These are phyloP conservation scores for Leccinum cinnamomeum DNA, from an alignment of 1,284 basidiomycete species.

Conservation along the genomic window DNA sequence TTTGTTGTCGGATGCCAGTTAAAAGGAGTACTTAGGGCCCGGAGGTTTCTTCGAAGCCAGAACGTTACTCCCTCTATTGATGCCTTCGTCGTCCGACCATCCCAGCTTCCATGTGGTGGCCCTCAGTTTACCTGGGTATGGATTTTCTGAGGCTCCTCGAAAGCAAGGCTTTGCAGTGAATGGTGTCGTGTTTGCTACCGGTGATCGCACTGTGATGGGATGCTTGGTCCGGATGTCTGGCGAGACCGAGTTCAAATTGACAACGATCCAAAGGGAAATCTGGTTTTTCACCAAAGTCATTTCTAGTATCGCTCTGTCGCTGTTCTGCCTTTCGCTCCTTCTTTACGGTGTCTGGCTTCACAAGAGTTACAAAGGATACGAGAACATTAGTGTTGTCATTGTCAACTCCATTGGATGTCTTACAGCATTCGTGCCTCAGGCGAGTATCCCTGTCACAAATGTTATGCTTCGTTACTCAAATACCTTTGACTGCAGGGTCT, in stretches of 20 bases:
- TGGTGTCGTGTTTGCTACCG: conserved; percentile 60
- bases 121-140: conserved; percentile 53
- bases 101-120: conserved; percentile 62
- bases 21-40: conserved; percentile 45
- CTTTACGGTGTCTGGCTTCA: conserved; percentile 48
- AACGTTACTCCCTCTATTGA: conserved; percentile 54
- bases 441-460: conserved; percentile 6
- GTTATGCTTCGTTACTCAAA: neutral
- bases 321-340: conserved; percentile 44
- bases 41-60: conserved; percentile 56
- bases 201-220: conserved; percentile 62
- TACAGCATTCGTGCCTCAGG: conserved; percentile 53
- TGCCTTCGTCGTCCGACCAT: conserved; percentile 39
- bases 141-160: conserved; percentile 49
- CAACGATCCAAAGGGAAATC: conserved; percentile 49
- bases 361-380: conserved; percentile 38
- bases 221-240: conserved; percentile 57
- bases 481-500: conserved; percentile 38
- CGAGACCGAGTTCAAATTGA: conserved; percentile 48
- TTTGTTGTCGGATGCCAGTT: neutral
- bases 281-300: conserved; percentile 52
- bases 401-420: conserved; percentile 50
- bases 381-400: conserved; percentile 41
- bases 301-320: conserved; percentile 40
- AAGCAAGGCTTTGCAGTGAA: conserved; percentile 37